Conservation (phyloP, 2,329 filamentous ascomycete species). For the Hyphodiscus sp. region DNA sequence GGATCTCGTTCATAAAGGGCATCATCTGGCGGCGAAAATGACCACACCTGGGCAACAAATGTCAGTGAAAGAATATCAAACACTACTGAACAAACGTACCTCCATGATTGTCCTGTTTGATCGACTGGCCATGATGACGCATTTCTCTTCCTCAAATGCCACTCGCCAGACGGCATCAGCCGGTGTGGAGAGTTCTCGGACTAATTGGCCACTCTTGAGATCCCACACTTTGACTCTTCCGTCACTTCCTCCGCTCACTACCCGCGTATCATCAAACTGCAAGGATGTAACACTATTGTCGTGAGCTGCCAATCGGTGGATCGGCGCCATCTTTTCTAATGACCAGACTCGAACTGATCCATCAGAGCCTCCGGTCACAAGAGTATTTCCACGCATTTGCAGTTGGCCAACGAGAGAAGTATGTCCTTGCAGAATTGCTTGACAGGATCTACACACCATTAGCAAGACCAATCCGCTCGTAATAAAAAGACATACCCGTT, state of each 20-base stretch:
- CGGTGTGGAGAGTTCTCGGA: constrained; percentile 84
- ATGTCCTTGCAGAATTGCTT: constrained; percentile 91
- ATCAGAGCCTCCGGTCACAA: constrained; percentile 94
- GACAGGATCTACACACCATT: constrained; percentile 37
- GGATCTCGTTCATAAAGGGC: constrained; percentile 37
- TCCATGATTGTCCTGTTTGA: constrained; percentile 92
- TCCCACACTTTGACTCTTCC: constrained; percentile 99
- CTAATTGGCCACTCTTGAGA: constrained; percentile 80
- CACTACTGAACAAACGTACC: constrained; percentile 47
- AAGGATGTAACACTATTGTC: constrained; percentile 98
- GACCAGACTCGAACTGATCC: constrained; percentile 97
- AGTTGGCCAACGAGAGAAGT: constrained; percentile 94
- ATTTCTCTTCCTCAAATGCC: constrained; percentile 97
- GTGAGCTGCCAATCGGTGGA: constrained; percentile 90
- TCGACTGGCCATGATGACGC: constrained; percentile 87
- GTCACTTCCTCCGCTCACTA: constrained; percentile 93
- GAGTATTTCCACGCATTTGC: constrained; percentile 88
- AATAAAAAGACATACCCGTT: constrained; percentile 58
- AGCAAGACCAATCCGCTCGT: constrained; percentile 29
- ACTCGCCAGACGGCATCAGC: constrained; percentile 97
- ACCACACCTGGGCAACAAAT: constrained; percentile 69
- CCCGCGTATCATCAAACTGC: constrained; percentile 92
- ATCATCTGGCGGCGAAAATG: constrained; percentile 82
- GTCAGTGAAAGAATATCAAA: constrained; percentile 26
- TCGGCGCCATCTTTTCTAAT: constrained; percentile 79